A percentile compares a stretch with the other conserved stretches of the same genome.
Evolutionary conservation across 495 filamentous ascomycete genomes (phyloP).

Genomic region (Platismatia glauca): DNA sequence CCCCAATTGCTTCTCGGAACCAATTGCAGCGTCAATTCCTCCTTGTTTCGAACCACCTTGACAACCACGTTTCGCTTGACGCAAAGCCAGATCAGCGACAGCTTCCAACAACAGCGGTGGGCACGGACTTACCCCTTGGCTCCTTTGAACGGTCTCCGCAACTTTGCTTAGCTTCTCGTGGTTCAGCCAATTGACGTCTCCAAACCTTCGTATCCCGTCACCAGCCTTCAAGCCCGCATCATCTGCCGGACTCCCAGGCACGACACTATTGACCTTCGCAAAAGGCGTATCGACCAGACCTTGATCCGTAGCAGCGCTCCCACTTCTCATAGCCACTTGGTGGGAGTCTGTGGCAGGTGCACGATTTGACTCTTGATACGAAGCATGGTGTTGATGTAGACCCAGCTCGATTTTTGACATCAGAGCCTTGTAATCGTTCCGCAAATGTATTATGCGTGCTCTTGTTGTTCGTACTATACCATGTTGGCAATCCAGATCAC

Average conservation of each 20-base stretch:
- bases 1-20: constrained; percentile 76
- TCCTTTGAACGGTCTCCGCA: constrained; percentile 72
- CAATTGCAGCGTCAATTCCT: constrained; percentile 60
- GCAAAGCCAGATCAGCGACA: constrained; percentile 19
- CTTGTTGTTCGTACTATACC: constrained; percentile 75
- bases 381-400: constrained; percentile 63
- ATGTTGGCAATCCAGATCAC: constrained; percentile 14
- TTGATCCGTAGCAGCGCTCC: constrained; percentile 21
- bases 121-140: constrained; percentile 71
- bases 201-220: constrained; percentile 80
- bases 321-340: constrained; percentile 17
- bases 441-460: constrained; percentile 76
- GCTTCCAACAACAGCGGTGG: background rate
- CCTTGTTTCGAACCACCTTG: constrained; percentile 50
- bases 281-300: constrained; percentile 59
- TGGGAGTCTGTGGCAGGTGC: constrained; percentile 27
- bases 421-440: constrained; percentile 86
- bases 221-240: constrained; percentile 72
- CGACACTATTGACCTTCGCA: constrained; percentile 82
- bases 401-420: constrained; percentile 74
- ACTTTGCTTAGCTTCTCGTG: constrained; percentile 80
- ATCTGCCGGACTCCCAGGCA: constrained; percentile 68
- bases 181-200: constrained; percentile 68
- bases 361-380: constrained; percentile 12
- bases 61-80: constrained; percentile 58